Evolutionary conservation across 2,329 filamentous ascomycete species (phyloP).

Genomic region (Sarocladium oryzae): DNA sequence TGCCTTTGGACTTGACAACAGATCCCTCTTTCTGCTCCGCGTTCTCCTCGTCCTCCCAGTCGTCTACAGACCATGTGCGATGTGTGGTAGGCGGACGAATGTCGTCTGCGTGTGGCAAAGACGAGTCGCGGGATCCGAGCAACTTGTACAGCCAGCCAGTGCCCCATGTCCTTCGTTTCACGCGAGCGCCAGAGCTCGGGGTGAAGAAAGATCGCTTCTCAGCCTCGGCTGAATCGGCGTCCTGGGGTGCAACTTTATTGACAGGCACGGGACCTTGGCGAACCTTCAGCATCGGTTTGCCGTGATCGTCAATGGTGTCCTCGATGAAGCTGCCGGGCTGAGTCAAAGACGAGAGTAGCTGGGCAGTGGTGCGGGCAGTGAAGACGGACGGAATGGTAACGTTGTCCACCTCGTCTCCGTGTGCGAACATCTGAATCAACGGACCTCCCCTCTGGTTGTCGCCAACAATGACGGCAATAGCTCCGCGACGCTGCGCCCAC

Average conservation of each 20-base stretch:
- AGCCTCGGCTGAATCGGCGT: neutral
- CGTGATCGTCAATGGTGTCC: slow-evolving; percentile 53
- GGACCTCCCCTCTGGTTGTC: slow-evolving; percentile 86
- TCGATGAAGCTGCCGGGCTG: slow-evolving; percentile 61
- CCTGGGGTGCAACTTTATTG: neutral
- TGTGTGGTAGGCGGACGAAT: slow-evolving; percentile 64
- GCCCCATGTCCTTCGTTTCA: slow-evolving; percentile 10
- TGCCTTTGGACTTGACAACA: neutral
- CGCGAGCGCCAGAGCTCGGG: slow-evolving; percentile 2
- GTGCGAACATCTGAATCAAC: slow-evolving; percentile 96
- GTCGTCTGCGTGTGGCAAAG: slow-evolving; percentile 37
- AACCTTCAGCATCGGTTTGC: slow-evolving; percentile 47
- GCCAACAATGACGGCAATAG: slow-evolving; percentile 84
- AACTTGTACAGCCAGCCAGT: slow-evolving; percentile 17
- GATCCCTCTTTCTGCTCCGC: slow-evolving; percentile 22
- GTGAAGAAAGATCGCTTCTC: slow-evolving; percentile 16
- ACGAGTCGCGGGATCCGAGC: slow-evolving; percentile 16
- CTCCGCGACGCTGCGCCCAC: slow-evolving; percentile 90
- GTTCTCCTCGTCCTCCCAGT: slow-evolving; percentile 50
- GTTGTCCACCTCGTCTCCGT: slow-evolving; percentile 83
- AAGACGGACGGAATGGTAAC: slow-evolving; percentile 92
- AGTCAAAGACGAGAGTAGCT: slow-evolving; percentile 81
- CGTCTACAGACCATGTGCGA: slow-evolving; percentile 66
- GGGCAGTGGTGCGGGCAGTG: slow-evolving; percentile 89
- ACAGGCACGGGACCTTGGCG: slow-evolving; percentile 32